phyloP scores from a whole-genome alignment of 495 filamentous ascomycete genomes.

The Evernia prunastri region DNA sequence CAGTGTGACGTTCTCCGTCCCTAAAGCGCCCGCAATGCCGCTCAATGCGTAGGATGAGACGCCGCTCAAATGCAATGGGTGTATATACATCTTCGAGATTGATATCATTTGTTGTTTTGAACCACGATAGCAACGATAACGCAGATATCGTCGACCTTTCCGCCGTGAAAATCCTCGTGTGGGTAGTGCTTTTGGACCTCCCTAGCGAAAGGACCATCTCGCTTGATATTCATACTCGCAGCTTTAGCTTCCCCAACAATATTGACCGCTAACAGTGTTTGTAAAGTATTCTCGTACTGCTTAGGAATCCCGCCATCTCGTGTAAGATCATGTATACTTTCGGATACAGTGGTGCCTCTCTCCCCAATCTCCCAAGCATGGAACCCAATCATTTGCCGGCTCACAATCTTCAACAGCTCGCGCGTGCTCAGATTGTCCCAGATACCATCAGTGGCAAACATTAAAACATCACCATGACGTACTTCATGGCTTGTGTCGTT shows the following conservation, averaged over 20 bases:
- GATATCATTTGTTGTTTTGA: slow-evolving; percentile 26
- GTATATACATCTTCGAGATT: slow-evolving; percentile 5
- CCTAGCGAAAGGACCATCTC: slow-evolving; percentile 89
- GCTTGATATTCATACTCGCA: slow-evolving; percentile 67
- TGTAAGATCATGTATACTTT: slow-evolving; percentile 48
- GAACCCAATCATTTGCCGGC: slow-evolving; percentile 59
- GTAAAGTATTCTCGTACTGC: slow-evolving; percentile 45
- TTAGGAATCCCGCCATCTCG: slow-evolving; percentile 35
- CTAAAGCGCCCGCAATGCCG: neutral
- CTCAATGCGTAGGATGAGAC: neutral
- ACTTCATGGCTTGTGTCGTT: slow-evolving; percentile 65
- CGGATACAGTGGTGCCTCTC: slow-evolving; percentile 52
- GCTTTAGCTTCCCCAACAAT: slow-evolving; percentile 75
- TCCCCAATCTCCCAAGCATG: slow-evolving; percentile 65
- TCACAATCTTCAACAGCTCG: slow-evolving; percentile 75
- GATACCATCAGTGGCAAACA: slow-evolving; percentile 91
- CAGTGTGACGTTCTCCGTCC: neutral
- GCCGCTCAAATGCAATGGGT: neutral
- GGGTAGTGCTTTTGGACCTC: slow-evolving; percentile 85
- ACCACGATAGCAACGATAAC: slow-evolving; percentile 69
- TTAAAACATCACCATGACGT: slow-evolving; percentile 81
- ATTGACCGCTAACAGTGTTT: slow-evolving; percentile 68
- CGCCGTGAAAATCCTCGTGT: slow-evolving; percentile 73
- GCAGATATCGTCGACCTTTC: slow-evolving; percentile 89
- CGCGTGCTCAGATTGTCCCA: slow-evolving; percentile 95